Base-by-base conservation (phyloP, 495 filamentous ascomycete species). In the Eremomyces bilateralis region DNA sequence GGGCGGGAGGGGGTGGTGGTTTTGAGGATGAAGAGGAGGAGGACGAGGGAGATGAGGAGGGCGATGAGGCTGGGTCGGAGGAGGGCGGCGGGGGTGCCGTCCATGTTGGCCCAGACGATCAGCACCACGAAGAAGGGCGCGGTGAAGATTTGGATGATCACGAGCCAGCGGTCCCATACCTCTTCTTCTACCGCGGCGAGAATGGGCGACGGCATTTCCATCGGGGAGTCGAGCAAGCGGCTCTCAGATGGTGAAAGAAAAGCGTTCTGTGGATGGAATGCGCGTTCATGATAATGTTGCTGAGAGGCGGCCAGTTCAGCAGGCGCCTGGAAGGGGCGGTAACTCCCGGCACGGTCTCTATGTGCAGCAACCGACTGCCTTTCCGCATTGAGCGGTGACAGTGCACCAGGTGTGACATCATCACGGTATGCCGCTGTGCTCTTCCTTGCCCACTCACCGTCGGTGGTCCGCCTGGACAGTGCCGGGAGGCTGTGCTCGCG, bases 131-230 rank as follows among this genome's bases (percentile, higher is more conserved):
- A 93, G 18, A 88, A 59, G 0, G 90, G 90, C 0, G 82, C 83
- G 0, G 75, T 80, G 52, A 94, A 80, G 35, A 83, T 65, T 47
- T 99, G 90, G 16, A 83, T 52, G 4, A 67, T 64, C 25, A 91
- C 61, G 3, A 99, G 69, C 84, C 88, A 94, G 27, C 81, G 72
- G 47, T 83, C 90, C 80, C 84, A 93, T n/a, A n/a, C n/a, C n/a
- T n/a, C n/a, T 31, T 73, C 68, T 33, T 63, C 58, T 1, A 58
- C 48, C 5, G 55, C 40, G 27, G 43, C 15, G 21, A 28, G 11
- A 21, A 37, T 25, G 8, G 22, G 15, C n/a, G 30, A 20, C 2
- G 44, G 32, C 11, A 44, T 30, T 39, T 46, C 34, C 31, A 49
- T 36, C 37, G 39, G 20, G 22, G 30, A 33, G 48, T 50, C 25